Base-by-base conservation (phyloP, 345 rosid genomes). In the Durio zibethinus region DNA sequence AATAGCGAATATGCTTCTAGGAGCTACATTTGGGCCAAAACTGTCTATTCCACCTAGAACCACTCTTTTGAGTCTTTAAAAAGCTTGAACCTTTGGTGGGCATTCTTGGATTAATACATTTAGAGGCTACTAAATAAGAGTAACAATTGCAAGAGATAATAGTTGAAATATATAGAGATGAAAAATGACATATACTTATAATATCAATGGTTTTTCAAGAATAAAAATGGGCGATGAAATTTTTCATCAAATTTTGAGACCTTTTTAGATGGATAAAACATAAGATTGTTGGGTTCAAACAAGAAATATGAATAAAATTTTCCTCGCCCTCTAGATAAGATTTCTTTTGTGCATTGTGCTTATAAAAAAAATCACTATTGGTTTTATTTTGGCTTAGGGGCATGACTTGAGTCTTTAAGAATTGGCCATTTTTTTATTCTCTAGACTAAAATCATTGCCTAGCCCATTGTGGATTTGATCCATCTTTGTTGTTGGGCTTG, bases 61-160 rank as follows among this genome's bases (percentile, higher is more conserved):
- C 74, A 82, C 64, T 57, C 50, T 33, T 60, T 23, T 12, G 79
- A 63, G 73, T 73, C 40, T 47, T 77, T 27, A 65, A 40, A 38
- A 76, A 72, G 60, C 78, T 57, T 50, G 81, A 20, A 52, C 61
- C 83, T 54, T 25, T 85, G 16, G 63, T 57, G 78, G 93, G 83
- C 23, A 73, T 35, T 57, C 7, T 85, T 18, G 85, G 81, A 72
- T 62, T 59, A 61, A 63, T 10, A 69, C 80, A 62, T 35, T 79
- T 85, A 29, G 83, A 83, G 48, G 82, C 72, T 60, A 90, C 50
- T 56, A 82, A 80, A 77, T 87, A 82, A 12, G 87, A 85, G 47
- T 68, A 85, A 52, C n/a, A 76, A 72, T 81, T 87, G 83, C 87
- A 88, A 40, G 85, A 86, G 63, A 86, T 60, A 45, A 80, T 36